Evolutionary conservation across 2,329 filamentous ascomycete genomes (phyloP).

Genomic region (Fusarium vanettenii): DNA sequence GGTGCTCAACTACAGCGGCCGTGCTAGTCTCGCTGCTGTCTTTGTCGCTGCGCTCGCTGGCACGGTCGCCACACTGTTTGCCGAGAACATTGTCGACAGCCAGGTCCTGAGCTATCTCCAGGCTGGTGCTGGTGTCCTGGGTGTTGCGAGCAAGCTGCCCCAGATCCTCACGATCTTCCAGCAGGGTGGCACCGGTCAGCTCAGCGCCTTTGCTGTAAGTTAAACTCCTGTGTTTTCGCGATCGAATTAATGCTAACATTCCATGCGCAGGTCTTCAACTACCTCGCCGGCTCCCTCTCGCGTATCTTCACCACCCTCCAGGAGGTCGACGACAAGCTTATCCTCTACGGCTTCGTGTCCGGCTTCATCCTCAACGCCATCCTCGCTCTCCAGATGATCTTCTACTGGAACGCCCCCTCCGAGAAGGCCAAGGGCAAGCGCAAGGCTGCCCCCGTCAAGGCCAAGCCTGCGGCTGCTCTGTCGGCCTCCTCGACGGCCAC

Average conservation of each 20-base stretch:
- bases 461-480: conserved; percentile 44
- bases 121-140: conserved; percentile 83
- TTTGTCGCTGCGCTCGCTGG: conserved; percentile 83
- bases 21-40: conserved; percentile 73
- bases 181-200: conserved; percentile 90
- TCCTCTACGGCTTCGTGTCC: conserved; percentile 93
- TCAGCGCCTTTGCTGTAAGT: conserved; percentile 95
- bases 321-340: conserved; percentile 96
- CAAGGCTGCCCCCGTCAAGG: conserved; percentile 47
- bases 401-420: conserved; percentile 88
- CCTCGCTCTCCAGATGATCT: conserved; percentile 89
- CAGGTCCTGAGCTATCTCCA: conserved; percentile 80
- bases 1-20: conserved; percentile 85
- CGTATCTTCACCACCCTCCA: conserved; percentile 98
- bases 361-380: conserved; percentile 91
- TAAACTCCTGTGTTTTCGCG: neutral
- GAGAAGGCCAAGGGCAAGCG: conserved; percentile 58
- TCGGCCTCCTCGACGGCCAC: conserved; percentile 41
- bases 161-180: conserved; percentile 90
- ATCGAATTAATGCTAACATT: neutral
- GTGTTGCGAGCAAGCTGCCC: conserved; percentile 91
- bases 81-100: conserved; percentile 71
- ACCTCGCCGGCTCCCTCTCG: conserved; percentile 89
- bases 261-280: conserved; percentile 87
- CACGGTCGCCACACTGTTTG: conserved; percentile 77